phyloP scores from a whole-genome alignment of 139 green algal genomes.

The Volvox reticuliferus region DNA sequence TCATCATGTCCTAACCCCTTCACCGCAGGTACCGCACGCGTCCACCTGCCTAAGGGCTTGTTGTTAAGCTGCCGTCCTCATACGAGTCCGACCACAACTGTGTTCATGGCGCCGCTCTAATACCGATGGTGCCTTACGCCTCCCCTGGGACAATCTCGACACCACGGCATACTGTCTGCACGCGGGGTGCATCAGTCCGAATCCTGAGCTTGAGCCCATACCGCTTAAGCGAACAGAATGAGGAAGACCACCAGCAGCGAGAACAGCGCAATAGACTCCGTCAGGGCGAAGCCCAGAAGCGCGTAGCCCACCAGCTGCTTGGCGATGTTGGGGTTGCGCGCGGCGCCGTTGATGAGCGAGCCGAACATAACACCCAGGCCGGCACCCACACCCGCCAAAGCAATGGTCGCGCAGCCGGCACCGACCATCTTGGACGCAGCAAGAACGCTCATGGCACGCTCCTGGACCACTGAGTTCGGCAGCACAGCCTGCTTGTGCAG shows the following conservation, averaged over 20 bases:
- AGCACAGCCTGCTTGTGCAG: slow-evolving; percentile 42
- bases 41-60: no score
- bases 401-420: slow-evolving; percentile 83
- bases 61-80: no score
- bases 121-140: no score
- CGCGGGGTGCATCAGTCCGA: no score
- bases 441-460: slow-evolving; percentile 62
- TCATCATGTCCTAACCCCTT: no score
- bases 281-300: slow-evolving; percentile 83
- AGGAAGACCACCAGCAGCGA: slow-evolving; percentile 82
- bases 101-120: no score
- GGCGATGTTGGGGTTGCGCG: slow-evolving; percentile 80
- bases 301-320: slow-evolving; percentile 85
- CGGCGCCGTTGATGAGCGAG: slow-evolving; percentile 83
- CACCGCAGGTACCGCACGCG: no score
- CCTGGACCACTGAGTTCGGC: slow-evolving; percentile 31
- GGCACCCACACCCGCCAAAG: slow-evolving; percentile 77
- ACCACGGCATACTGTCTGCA: no score
- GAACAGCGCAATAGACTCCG: slow-evolving; percentile 85
- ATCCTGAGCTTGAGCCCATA: no score
- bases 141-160: no score
- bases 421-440: slow-evolving; percentile 82
- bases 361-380: slow-evolving; percentile 87
- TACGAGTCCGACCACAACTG: no score
- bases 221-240: slow-evolving; percentile 73